These are phyloP conservation scores for Ophiostoma himal-ulmi DNA, from an alignment of 2,329 filamentous ascomycete genomes.

Conservation along the genomic window DNA sequence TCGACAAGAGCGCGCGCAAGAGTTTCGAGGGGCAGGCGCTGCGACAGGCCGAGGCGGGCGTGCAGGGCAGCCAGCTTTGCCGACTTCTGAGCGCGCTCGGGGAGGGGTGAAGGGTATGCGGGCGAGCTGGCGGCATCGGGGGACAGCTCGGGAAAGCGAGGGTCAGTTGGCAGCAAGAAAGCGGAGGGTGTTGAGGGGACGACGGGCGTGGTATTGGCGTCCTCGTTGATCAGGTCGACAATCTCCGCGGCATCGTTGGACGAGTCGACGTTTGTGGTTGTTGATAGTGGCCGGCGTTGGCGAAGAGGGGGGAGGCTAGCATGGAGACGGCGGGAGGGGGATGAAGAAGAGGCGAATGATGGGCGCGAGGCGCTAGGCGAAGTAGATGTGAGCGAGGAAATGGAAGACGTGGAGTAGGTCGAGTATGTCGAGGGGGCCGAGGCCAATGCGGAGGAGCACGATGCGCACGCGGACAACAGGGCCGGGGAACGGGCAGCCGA, in stretches of 20 bases:
- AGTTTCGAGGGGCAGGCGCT: slow-evolving; percentile 76
- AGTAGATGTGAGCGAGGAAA: background rate
- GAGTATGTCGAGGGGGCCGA: background rate
- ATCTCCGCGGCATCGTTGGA: background rate
- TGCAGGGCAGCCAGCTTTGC: slow-evolving; percentile 90
- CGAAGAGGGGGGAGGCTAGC: slow-evolving; percentile 1
- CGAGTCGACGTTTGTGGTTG: slow-evolving; percentile 4
- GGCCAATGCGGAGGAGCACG: slow-evolving; percentile 14
- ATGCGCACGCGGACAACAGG: slow-evolving; percentile 16
- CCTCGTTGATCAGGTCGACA: slow-evolving; percentile 1
- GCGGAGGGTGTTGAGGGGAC: slow-evolving; percentile 5
- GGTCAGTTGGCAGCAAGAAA: slow-evolving; percentile 19
- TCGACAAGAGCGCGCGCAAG: slow-evolving; percentile 83
- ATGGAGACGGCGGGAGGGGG: slow-evolving; percentile 23
- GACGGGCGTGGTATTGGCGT: slow-evolving; percentile 15
- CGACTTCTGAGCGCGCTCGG: slow-evolving; percentile 61
- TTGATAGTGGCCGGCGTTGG: slow-evolving; percentile 16
- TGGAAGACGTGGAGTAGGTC: background rate
- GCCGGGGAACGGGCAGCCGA: slow-evolving; percentile 39
- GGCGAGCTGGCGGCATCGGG: slow-evolving; percentile 31
- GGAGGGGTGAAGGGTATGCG: slow-evolving; percentile 63
- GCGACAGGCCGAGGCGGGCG: slow-evolving; percentile 75
- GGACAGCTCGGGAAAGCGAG: slow-evolving; percentile 27
- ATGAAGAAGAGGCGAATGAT: slow-evolving; percentile 25
- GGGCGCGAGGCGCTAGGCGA: background rate